Base-by-base conservation (phyloP, 306 rosid genomes). In the Carpinus fangiana region DNA sequence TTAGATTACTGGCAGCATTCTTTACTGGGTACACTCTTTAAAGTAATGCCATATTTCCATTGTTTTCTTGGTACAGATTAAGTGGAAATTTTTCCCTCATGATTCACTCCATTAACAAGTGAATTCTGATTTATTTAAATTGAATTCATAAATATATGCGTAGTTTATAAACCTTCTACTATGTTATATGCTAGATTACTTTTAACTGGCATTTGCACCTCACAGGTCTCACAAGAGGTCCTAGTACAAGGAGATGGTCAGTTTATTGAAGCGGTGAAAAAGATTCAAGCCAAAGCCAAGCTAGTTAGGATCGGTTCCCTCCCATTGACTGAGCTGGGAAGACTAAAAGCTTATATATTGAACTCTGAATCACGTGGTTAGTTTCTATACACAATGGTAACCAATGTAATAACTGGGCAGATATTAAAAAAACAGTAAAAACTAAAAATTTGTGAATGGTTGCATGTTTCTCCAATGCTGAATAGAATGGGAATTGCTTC, bases 291-390 rank as follows among this genome's bases (percentile, higher is more conserved):
- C 59, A 91, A 80, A 81, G 90, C 92, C 80, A 95, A 90, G 87
- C 90, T 95, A 31, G 92, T 82, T 62, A 86, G 89, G 80, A 74
- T 72, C 8, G 90, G 98, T 77, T 86, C 90, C 76, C 86, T 95
- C 74, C 85, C 95, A 31, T 51, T 84, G 74, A 79, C 73, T 64
- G 98, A 95, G 87, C 86, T 95, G 36, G 96, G 98, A 78, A 91
- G 80, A 80, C 73, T 91, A 81, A 92, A 92, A 84, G 75, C 96
- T 48, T 84, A 36, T 73, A 77, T 95, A 77, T 72, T 95, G 79
- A 91, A 85, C 84, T 84, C 86, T 72, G 86, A 86, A 69, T 81
- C 86, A 7, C 86, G 84, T 81, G 97, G 86, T 89, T 70, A 70
- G 83, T 81, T 62, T 78, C 77, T 83, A 20, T 7, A 52, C 9